phyloP scores from a whole-genome alignment of 306 rosid species.

The Neltuma alba region DNA sequence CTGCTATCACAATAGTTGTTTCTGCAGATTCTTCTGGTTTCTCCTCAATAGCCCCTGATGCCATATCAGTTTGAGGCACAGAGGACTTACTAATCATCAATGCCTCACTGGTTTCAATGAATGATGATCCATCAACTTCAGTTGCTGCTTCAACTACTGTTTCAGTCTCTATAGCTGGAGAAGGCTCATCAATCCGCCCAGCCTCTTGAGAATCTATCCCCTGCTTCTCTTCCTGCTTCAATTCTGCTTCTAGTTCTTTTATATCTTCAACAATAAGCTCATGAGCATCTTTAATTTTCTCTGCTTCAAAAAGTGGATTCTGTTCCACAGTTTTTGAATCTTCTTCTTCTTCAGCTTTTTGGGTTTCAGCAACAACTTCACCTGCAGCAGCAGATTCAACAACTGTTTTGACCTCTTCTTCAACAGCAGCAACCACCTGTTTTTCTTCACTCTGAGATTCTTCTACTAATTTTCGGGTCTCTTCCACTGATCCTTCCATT shows the following conservation, averaged over 20 bases:
- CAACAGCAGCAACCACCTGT: constrained; percentile 23
- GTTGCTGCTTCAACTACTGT: constrained; percentile 27
- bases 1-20: too few relatives aligned
- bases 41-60: constrained; percentile 40
- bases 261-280: constrained; percentile 16
- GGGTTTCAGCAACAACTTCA: constrained; percentile 29
- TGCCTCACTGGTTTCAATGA: constrained; percentile 1
- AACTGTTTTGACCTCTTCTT: constrained; percentile 25
- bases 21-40: too few relatives aligned
- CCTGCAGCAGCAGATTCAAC: constrained; percentile 12
- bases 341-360: background rate
- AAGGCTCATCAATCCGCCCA: constrained; percentile 6
- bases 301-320: constrained; percentile 17
- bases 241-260: constrained; percentile 18
- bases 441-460: constrained; percentile 21
- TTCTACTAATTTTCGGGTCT: constrained; percentile 28
- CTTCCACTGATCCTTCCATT: constrained; percentile 55
- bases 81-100: constrained; percentile 16
- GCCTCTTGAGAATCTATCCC: constrained; percentile 18
- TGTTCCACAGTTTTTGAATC: background rate
- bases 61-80: constrained; percentile 28
- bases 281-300: constrained; percentile 20
- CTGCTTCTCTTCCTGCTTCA: constrained; percentile 30
- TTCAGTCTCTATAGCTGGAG: constrained; percentile 28
- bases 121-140: constrained; percentile 1